Evolutionary conservation across 2,329 filamentous ascomycete genomes (phyloP).

Genomic region (Fusarium heterosporum): DNA sequence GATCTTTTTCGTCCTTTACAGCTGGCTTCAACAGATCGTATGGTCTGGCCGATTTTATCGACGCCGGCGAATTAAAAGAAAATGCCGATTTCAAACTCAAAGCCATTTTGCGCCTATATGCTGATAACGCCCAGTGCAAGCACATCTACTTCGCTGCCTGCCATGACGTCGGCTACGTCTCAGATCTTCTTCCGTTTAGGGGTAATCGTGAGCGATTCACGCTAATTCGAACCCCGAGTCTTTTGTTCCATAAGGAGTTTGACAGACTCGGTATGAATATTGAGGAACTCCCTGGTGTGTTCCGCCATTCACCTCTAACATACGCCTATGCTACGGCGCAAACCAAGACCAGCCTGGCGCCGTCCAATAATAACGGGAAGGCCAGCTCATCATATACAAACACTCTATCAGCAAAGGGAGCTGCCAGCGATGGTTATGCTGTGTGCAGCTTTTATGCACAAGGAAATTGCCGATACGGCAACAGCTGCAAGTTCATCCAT

Average conservation of each 20-base stretch:
- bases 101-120: slow-evolving; percentile 61
- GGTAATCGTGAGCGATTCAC: slow-evolving; percentile 64
- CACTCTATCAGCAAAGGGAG: slow-evolving; percentile 5
- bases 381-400: slow-evolving; percentile 1
- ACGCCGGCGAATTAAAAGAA: slow-evolving; percentile 70
- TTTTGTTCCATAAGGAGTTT: slow-evolving; percentile 65
- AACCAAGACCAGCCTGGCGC: not conserved
- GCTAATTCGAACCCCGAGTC: slow-evolving; percentile 60
- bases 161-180: slow-evolving; percentile 65
- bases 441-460: slow-evolving; percentile 37
- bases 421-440: slow-evolving; percentile 10
- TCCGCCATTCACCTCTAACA: slow-evolving; percentile 57
- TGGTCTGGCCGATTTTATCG: slow-evolving; percentile 70
- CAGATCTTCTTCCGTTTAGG: slow-evolving; percentile 65
- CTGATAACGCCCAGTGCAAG: slow-evolving; percentile 70
- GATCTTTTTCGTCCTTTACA: slow-evolving; percentile 66
- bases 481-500: slow-evolving; percentile 34
- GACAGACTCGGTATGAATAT: slow-evolving; percentile 62
- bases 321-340: slow-evolving; percentile 6
- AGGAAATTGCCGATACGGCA: slow-evolving; percentile 44
- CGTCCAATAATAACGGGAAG: slow-evolving; percentile 7
- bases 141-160: slow-evolving; percentile 74
- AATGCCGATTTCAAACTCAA: slow-evolving; percentile 71
- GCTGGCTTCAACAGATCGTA: slow-evolving; percentile 68
- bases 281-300: slow-evolving; percentile 64